phyloP scores from a whole-genome alignment of 768 basidiomycete species.

The Lyophyllum decastes region DNA sequence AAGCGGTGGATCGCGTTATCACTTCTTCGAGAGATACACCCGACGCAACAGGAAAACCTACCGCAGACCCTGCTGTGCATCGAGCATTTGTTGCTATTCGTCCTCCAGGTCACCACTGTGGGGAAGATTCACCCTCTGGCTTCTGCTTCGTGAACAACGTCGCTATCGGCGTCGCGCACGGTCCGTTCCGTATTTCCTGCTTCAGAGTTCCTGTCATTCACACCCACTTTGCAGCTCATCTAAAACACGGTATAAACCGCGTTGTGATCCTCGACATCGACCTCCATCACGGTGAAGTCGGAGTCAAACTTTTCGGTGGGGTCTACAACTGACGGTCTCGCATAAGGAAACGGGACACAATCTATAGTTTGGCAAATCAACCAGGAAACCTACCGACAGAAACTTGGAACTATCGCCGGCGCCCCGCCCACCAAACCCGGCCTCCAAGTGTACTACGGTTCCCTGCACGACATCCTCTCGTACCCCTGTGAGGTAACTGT shows the following conservation, averaged over 20 bases:
- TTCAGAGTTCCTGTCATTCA: neutral
- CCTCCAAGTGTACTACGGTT: slow-evolving; percentile 82
- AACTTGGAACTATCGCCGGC: slow-evolving; percentile 55
- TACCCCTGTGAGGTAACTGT: slow-evolving; percentile 83
- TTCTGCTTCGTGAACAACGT: slow-evolving; percentile 98
- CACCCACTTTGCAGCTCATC: slow-evolving; percentile 60
- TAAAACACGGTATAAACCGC: slow-evolving; percentile 75
- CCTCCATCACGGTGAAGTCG: slow-evolving; percentile 76
- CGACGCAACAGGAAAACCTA: neutral
- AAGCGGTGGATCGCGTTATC: slow-evolving; percentile 79
- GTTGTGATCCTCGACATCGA: slow-evolving; percentile 92
- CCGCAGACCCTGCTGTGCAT: slow-evolving; percentile 20
- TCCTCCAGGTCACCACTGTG: slow-evolving; percentile 43
- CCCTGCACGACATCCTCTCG: slow-evolving; percentile 90
- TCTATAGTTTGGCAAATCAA: slow-evolving; percentile 91
- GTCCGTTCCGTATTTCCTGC: slow-evolving; percentile 39
- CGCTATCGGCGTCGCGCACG: slow-evolving; percentile 86
- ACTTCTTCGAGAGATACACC: slow-evolving; percentile 13
- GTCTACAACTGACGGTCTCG: neutral
- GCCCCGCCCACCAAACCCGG: slow-evolving; percentile 36
- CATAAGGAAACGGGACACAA: slow-evolving; percentile 89
- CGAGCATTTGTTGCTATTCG: slow-evolving; percentile 18
- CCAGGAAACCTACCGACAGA: slow-evolving; percentile 76
- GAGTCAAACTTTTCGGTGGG: neutral
- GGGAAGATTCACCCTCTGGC: slow-evolving; percentile 85